Percentiles rank a stretch among this genome's conserved stretches.
Evolutionary conservation across 768 basidiomycete species (phyloP).

Genomic region (Amyloporia xantha): DNA sequence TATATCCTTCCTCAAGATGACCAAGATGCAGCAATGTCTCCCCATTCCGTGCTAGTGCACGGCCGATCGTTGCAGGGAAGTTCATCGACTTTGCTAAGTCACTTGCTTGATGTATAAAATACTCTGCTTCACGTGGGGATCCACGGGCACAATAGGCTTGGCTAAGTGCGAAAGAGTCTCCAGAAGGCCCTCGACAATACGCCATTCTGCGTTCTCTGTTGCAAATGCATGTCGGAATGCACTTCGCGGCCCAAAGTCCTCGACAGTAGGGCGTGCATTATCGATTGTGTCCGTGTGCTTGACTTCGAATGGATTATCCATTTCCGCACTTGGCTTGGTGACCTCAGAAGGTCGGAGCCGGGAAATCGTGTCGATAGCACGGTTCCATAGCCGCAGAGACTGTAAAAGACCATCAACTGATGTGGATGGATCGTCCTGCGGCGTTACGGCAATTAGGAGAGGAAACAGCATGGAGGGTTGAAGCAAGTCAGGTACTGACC

Average conservation of each 20-base stretch:
- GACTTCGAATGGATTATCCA: slow-evolving; percentile 58
- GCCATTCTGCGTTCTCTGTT: slow-evolving; percentile 65
- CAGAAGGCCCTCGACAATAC: slow-evolving; percentile 66
- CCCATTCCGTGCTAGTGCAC: slow-evolving; percentile 59
- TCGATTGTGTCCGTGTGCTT: slow-evolving; percentile 25
- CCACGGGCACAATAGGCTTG: slow-evolving; percentile 67
- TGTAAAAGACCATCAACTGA: slow-evolving; percentile 57
- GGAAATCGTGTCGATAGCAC: slow-evolving; percentile 62
- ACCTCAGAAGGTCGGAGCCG: slow-evolving; percentile 43
- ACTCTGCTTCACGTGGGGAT: slow-evolving; percentile 78
- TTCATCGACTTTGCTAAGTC: slow-evolving; percentile 65
- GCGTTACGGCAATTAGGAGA: too few species aligned
- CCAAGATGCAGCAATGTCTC: slow-evolving; percentile 67
- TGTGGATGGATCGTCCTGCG: slow-evolving; percentile 53
- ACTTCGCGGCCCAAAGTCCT: slow-evolving; percentile 6
- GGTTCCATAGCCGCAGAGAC: slow-evolving; percentile 73
- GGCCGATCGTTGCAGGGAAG: slow-evolving; percentile 55
- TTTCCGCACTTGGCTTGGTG: slow-evolving; percentile 19
- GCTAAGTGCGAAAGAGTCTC: slow-evolving; percentile 55
- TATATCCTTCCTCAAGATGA: slow-evolving; percentile 48
- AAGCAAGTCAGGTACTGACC: slow-evolving; percentile 38
- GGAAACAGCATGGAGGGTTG: too few species aligned
- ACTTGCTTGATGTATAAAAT: slow-evolving; percentile 73
- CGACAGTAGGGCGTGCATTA: slow-evolving; percentile 15
- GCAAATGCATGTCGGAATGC: slow-evolving; percentile 26